These are phyloP conservation scores for Ceratobasidium papillatum DNA, from an alignment of 1,284 basidiomycete genomes.

Conservation along the genomic window DNA sequence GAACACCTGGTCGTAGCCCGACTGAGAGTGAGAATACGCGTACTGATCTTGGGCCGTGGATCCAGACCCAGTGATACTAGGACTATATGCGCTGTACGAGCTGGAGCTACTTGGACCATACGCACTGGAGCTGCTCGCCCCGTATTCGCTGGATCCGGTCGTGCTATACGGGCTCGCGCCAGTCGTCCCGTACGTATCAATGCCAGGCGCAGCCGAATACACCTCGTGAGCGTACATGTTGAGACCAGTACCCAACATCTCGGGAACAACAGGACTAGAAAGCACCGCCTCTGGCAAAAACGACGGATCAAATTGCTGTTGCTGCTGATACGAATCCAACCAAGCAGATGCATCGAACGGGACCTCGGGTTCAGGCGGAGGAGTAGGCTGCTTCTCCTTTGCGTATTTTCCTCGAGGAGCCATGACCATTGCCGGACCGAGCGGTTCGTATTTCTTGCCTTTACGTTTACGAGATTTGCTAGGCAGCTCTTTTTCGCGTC, in stretches of 20 bases:
- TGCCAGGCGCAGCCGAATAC: neutral
- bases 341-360: slow-evolving; percentile 12
- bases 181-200: neutral
- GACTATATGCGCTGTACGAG: neutral
- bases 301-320: neutral
- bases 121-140: neutral
- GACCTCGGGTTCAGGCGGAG: neutral
- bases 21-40: neutral
- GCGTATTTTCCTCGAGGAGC: slow-evolving; percentile 5
- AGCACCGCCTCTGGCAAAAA: slow-evolving; percentile 19
- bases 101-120: neutral
- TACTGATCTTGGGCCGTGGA: neutral
- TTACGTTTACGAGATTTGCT: neutral
- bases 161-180: neutral
- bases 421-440: neutral
- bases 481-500: neutral
- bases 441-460: neutral
- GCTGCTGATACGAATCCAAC: slow-evolving; percentile 1
- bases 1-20: neutral
- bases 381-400: neutral
- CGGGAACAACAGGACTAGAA: neutral
- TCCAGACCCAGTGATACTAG: neutral
- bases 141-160: neutral
- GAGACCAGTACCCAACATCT: neutral
- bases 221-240: neutral